A percentile compares a stretch with the other conserved stretches of the same genome.
Evolutionary conservation across 148 eudicot genomes (phyloP).

Genomic region (Rhododendron vialii): DNA sequence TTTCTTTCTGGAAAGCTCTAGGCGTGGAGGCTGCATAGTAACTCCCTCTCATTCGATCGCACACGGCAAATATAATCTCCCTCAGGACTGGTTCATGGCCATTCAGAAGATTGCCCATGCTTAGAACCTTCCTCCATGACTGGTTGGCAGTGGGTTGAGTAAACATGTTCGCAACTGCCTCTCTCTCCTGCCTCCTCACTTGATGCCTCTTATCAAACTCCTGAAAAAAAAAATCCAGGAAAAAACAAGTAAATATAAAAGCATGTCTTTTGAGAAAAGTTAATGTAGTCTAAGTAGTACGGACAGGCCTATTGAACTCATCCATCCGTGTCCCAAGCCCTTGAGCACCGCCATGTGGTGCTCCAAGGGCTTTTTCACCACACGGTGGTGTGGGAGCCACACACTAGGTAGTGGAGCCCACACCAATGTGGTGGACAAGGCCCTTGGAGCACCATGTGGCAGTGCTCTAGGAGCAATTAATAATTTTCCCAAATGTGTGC

Average conservation of each 20-base stretch:
- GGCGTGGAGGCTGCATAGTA: slow-evolving; percentile 52
- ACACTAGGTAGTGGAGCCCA: not conserved
- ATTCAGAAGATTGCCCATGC: slow-evolving; percentile 95
- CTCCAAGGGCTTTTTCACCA: not conserved
- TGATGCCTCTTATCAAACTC: slow-evolving; percentile 48
- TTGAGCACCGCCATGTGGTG: not conserved
- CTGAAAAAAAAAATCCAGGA: slow-evolving; percentile 20
- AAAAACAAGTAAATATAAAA: not conserved
- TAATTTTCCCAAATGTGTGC: not conserved
- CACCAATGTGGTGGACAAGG: not conserved
- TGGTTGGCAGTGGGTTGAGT: slow-evolving; percentile 73
- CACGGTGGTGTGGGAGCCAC: not conserved
- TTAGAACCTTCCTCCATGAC: slow-evolving; percentile 90
- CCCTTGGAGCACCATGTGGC: not conserved
- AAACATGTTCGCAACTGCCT: slow-evolving; percentile 56
- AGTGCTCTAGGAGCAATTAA: not conserved
- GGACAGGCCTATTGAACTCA: not conserved
- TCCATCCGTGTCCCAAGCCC: not conserved
- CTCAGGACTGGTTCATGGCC: slow-evolving; percentile 83
- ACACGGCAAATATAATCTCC: slow-evolving; percentile 68
- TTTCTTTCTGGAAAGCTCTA: slow-evolving; percentile 33
- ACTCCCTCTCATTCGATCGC: slow-evolving; percentile 49
- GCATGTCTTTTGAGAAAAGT: not conserved
- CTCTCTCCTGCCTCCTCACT: slow-evolving; percentile 55
- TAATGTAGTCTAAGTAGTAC: not conserved